These are phyloP conservation scores for Syzygium oleosum DNA, from an alignment of 345 rosid genomes.

Conservation along the genomic window DNA sequence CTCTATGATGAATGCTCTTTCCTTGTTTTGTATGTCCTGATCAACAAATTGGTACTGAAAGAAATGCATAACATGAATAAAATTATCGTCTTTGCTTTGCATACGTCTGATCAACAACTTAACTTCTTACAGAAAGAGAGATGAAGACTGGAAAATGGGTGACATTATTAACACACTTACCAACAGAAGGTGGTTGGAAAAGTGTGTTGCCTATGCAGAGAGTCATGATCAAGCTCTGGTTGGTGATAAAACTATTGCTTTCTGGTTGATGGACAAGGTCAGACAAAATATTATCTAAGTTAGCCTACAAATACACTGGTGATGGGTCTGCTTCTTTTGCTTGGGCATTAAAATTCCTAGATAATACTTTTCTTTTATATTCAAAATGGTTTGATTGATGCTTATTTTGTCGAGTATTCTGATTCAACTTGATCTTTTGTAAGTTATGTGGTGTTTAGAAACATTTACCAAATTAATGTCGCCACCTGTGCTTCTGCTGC, in stretches of 20 bases:
- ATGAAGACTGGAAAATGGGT: constrained; percentile 85
- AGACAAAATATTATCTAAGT: background rate
- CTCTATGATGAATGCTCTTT: background rate
- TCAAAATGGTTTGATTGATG: background rate
- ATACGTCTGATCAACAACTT: background rate
- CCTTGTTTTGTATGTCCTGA: background rate
- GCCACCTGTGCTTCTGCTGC: background rate
- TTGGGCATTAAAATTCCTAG: background rate
- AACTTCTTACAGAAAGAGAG: constrained; percentile 47
- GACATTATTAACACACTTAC: constrained; percentile 66
- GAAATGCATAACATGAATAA: background rate
- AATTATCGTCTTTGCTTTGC: background rate
- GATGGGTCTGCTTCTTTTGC: background rate
- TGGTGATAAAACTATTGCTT: constrained; percentile 96
- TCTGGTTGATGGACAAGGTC: constrained; percentile 99
- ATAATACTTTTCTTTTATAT: background rate
- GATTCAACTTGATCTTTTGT: background rate
- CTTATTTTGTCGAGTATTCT: background rate
- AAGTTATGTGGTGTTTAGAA: background rate
- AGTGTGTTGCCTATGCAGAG: constrained; percentile 84
- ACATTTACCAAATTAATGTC: background rate
- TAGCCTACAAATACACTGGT: background rate
- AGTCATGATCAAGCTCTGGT: constrained; percentile 99
- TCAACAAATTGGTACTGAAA: background rate
- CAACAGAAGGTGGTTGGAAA: constrained; percentile 88